phyloP scores from a whole-genome alignment of 2,329 filamentous ascomycete genomes.

The Aspergillus nomiae region DNA sequence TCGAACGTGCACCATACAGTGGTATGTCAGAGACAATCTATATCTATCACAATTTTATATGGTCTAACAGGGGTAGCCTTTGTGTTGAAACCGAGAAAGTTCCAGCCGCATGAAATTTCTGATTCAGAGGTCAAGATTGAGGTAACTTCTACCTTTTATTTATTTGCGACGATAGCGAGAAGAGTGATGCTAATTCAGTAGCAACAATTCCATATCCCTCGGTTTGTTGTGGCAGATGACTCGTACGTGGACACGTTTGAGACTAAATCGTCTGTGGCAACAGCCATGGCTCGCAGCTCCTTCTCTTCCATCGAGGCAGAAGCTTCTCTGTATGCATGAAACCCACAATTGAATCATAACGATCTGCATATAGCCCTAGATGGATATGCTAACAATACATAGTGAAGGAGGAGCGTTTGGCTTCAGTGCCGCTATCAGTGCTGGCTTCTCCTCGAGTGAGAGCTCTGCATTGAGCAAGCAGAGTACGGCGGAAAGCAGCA shows the following conservation, averaged over 20 bases:
- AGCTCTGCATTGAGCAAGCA: neutral
- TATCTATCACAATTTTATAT: too few species aligned
- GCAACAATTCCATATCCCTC: conserved; percentile 10
- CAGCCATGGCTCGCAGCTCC: conserved; percentile 15
- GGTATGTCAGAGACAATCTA: too few species aligned
- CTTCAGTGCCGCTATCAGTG: neutral
- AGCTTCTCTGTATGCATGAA: conserved; percentile 12
- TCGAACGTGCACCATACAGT: too few species aligned
- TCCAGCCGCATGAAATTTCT: too few species aligned
- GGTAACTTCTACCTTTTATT: neutral
- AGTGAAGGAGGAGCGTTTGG: neutral
- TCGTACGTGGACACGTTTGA: conserved; percentile 19
- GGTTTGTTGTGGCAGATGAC: conserved; percentile 14
- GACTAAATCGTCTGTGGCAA: conserved; percentile 11
- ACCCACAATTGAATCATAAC: too few species aligned
- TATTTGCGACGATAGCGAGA: too few species aligned
- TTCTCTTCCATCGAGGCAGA: conserved; percentile 17
- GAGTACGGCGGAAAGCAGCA: neutral
- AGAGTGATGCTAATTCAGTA: neutral
- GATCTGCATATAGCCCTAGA: too few species aligned
- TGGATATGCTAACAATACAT: neutral
- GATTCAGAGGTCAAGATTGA: neutral
- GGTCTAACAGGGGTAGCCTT: too few species aligned
- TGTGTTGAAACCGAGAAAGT: too few species aligned
- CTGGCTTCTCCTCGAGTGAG: neutral